These are phyloP conservation scores for Ophiocordyceps unilateralis DNA, from an alignment of 2,329 filamentous ascomycete genomes.

Conservation along the genomic window DNA sequence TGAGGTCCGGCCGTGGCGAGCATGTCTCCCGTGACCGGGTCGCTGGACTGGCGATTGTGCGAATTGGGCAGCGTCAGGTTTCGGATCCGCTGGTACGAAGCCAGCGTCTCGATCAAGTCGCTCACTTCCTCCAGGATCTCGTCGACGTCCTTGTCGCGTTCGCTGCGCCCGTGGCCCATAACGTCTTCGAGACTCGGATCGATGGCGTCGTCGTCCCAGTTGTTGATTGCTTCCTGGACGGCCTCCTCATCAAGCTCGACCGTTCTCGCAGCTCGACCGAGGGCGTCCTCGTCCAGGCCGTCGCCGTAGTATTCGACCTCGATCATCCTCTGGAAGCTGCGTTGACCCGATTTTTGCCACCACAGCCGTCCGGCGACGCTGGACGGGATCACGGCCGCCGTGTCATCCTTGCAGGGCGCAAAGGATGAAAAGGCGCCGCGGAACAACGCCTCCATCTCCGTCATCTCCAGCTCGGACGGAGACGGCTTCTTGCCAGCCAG, in stretches of 20 bases:
- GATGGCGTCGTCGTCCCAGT: conserved; percentile 39
- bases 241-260: conserved; percentile 32
- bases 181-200: conserved; percentile 40
- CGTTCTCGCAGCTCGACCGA: conserved; percentile 12
- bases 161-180: conserved; percentile 32
- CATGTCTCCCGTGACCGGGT: conserved; percentile 50
- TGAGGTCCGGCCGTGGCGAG: conserved; percentile 48
- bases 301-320: conserved; percentile 31
- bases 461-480: conserved; percentile 36
- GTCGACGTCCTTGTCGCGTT: conserved; percentile 50
- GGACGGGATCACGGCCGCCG: conserved; percentile 51
- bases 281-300: conserved; percentile 18
- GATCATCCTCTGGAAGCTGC: conserved; percentile 46
- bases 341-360: conserved; percentile 58
- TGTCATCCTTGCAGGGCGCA: conserved; percentile 58
- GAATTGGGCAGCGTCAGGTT: conserved; percentile 51
- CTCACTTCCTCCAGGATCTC: conserved; percentile 57
- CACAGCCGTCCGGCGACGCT: conserved; percentile 52
- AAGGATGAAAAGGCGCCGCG: conserved; percentile 66
- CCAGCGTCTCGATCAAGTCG: conserved; percentile 57
- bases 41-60: conserved; percentile 40
- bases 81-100: conserved; percentile 65
- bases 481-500: conserved; percentile 42
- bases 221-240: conserved; percentile 36
- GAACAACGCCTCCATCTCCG: conserved; percentile 59